Conservation (phyloP, 2,329 filamentous ascomycete species). For the Chaetomiaceae sp. region DNA sequence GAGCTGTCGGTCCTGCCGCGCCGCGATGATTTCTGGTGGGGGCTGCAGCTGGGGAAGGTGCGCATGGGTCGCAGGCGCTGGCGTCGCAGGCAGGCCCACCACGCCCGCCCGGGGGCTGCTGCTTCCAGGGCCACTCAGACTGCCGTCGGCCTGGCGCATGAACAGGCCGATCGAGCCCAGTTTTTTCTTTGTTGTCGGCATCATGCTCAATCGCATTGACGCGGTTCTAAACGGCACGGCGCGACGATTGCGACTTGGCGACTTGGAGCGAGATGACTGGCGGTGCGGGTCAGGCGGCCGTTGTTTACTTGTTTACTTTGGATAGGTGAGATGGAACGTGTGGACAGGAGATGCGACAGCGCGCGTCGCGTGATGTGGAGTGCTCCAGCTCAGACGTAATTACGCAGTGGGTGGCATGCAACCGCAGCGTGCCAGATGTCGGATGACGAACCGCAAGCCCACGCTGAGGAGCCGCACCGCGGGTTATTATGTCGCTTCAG, state of each 20-base stretch:
- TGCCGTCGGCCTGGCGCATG: constrained; percentile 18
- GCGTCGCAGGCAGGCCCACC: constrained; percentile 18
- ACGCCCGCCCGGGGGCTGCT: constrained; percentile 7
- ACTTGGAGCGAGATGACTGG: constrained; percentile 14
- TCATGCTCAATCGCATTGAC: constrained; percentile 26
- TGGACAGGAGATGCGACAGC: constrained; percentile 6
- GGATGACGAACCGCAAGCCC: too few relatives aligned
- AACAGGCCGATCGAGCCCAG: constrained; percentile 31
- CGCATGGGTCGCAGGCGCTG: constrained; percentile 15
- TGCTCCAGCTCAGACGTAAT: too few relatives aligned
- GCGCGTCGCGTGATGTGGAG: constrained; percentile 3
- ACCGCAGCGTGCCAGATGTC: constrained; percentile 5
- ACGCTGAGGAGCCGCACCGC: constrained; percentile 18
- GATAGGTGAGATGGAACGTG: neutral
- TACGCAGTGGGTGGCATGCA: constrained; percentile 8
- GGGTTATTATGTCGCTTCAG: constrained; percentile 23
- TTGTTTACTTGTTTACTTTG: constrained; percentile 24
- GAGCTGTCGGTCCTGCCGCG: constrained; percentile 30
- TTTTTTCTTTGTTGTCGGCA: constrained; percentile 28
- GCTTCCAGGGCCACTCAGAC: constrained; percentile 7
- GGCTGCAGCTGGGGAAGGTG: constrained; percentile 24
- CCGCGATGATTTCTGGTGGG: constrained; percentile 27
- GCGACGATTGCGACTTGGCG: neutral
- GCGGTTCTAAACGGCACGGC: neutral
- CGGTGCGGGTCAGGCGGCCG: constrained; percentile 3